Evolutionary conservation across 441 rosid species (phyloP), one percentile per base, ranked within the genome.

Genomic region (Eutrema salsugineum): DNA sequence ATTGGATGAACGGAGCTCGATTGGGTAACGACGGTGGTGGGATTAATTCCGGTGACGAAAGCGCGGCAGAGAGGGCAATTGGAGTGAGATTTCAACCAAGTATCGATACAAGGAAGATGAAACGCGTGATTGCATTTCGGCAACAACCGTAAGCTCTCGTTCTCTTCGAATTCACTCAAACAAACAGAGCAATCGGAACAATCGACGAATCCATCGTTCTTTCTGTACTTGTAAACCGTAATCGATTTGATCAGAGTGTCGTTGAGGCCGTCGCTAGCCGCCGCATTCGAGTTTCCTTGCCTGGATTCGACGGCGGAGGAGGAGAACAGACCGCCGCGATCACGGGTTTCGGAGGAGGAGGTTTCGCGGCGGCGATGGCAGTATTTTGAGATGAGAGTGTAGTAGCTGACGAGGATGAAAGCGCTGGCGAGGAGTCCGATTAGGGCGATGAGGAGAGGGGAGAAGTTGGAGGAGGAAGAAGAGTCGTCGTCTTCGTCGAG

Each of bases 1-100:
- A 64, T 54, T 24, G 39, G 68, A 40, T 43, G 36, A 30, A 27
- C 63, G 9, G 69, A 36, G 6, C 24, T 64, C 1, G 58, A 14
- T 8, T 33, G 71, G 22, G 49, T 15, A 20, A 74, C 65, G 15
- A 9, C 63, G 48, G 51, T 5, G 48, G 46, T n/a, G 20, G 72
- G 48, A 28, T 61, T 53, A 17, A 12, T n/a, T 5, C 63, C 73
- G 42, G 73, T 75, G 59, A 90, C 82, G 70, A 78, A 75, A 17
- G 90, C 84, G 24, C 93, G 95, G 72, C 98, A 91, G 9, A 93
- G 93, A 4, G 96, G 98, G 40, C 97, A 93, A 30, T 79, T 93
- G 12, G 97, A 83, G 73, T 91, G 91, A 43, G 96, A 88, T 61
- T 81, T 91, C 9, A 94, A 70, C 96, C 98, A 94, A 15, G 96